phyloP scores from a whole-genome alignment of 2,329 filamentous ascomycete genomes.

The Epichloe gansuensis region DNA sequence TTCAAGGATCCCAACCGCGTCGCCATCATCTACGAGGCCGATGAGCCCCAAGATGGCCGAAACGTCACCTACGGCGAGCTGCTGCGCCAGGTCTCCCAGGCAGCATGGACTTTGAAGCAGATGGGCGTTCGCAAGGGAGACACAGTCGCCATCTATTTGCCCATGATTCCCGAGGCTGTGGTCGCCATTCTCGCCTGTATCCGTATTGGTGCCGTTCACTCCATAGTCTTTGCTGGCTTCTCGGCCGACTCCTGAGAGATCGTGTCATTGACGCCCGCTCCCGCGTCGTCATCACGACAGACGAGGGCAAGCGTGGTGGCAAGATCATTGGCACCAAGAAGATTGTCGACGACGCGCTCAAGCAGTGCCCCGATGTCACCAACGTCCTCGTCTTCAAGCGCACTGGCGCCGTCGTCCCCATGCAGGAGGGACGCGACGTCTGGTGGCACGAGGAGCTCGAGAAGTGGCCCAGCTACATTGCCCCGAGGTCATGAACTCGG shows the following conservation, averaged over 20 bases:
- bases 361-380: constrained; percentile 82
- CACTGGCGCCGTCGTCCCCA: constrained; percentile 84
- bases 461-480: constrained; percentile 88
- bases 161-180: constrained; percentile 96
- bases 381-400: constrained; percentile 89
- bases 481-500: constrained; percentile 79
- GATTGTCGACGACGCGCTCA: constrained; percentile 95
- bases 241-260: constrained; percentile 93
- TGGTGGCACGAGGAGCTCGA: constrained; percentile 99
- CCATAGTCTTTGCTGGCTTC: constrained; percentile 95
- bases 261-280: constrained; percentile 83
- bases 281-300: constrained; percentile 90
- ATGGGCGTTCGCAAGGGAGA: constrained; percentile 97
- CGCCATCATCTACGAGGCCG: constrained; percentile 97
- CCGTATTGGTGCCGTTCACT: constrained; percentile 92
- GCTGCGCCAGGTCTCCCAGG: constrained; percentile 77
- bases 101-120: constrained; percentile 79
- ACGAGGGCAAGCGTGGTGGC: constrained; percentile 95
- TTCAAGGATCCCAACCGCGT: constrained; percentile 85
- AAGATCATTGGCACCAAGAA: constrained; percentile 98
- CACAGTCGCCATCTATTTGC: constrained; percentile 91
- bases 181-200: constrained; percentile 83
- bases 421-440: constrained; percentile 75
- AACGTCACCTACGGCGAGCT: constrained; percentile 90
- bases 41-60: constrained; percentile 77